Evolutionary conservation across 352 stramenopile genomes (phyloP).

Genomic region (Achlya hypogyna): DNA sequence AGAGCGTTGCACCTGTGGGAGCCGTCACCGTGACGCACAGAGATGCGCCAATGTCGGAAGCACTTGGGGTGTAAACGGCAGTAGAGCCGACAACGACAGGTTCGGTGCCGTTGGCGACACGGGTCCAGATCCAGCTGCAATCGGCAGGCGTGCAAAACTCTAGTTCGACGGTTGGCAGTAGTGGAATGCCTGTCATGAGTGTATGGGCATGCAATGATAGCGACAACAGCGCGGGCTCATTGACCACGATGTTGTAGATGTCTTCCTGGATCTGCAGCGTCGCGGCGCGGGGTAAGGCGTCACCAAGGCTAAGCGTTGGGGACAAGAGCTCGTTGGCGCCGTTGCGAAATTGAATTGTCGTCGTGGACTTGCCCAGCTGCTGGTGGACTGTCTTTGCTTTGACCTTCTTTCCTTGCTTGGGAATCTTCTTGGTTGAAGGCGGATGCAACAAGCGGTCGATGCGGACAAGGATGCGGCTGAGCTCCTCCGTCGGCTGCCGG

Average conservation of each 20-base stretch:
- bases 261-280: conserved; percentile 1
- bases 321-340: background rate
- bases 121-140: conserved; percentile 56
- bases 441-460: conserved; percentile 17
- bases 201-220: conserved; percentile 24
- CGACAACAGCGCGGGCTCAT: conserved; percentile 36
- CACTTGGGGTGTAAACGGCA: conserved; percentile 34
- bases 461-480: conserved; percentile 16
- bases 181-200: conserved; percentile 26
- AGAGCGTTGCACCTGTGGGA: conserved; percentile 22
- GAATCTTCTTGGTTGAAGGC: background rate
- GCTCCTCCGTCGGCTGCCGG: conserved; percentile 10
- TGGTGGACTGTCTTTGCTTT: background rate
- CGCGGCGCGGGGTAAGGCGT: background rate
- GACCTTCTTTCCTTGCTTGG: background rate
- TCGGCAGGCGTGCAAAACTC: conserved; percentile 56
- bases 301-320: background rate
- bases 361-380: background rate
- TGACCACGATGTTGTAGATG: conserved; percentile 28
- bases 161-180: conserved; percentile 38
- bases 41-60: conserved; percentile 30
- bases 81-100: conserved; percentile 17
- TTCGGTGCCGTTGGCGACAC: conserved; percentile 22
- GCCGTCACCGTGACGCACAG: conserved; percentile 53
- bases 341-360: conserved; percentile 8